Evolutionary conservation across 495 filamentous ascomycete species (phyloP).

Genomic region (Aspergillus sclerotiicarbonarius): DNA sequence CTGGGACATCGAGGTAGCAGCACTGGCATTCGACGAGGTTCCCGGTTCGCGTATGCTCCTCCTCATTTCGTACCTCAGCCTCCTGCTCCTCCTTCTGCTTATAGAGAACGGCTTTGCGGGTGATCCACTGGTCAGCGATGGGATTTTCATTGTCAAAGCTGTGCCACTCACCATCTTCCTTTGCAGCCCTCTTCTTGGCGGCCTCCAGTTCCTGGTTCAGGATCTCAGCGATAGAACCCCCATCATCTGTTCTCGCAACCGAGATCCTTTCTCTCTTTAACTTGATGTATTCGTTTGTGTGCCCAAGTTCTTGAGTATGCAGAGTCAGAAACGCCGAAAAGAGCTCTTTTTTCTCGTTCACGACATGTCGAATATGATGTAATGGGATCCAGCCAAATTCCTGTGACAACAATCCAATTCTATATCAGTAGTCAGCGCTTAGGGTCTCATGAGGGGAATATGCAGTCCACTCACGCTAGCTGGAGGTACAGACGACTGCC

Average conservation of each 20-base stretch:
- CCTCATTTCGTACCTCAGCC: constrained; percentile 39
- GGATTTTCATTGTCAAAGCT: neutral
- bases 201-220: constrained; percentile 32
- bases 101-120: constrained; percentile 6
- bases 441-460: neutral
- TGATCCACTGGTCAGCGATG: neutral
- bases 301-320: constrained; percentile 8
- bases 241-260: neutral
- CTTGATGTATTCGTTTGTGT: neutral
- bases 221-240: neutral
- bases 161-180: constrained; percentile 11
- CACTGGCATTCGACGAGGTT: constrained; percentile 62
- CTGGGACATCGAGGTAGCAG: constrained; percentile 65
- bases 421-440: neutral
- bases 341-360: constrained; percentile 14
- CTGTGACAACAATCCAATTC: constrained; percentile 5
- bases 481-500: constrained; percentile 6
- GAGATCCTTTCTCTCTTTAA: neutral
- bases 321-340: constrained; percentile 19
- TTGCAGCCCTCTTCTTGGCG: constrained; percentile 22
- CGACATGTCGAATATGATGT: constrained; percentile 12
- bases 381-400: constrained; percentile 19
- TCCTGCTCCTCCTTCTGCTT: constrained; percentile 44
- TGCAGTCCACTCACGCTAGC: constrained; percentile 12
- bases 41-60: constrained; percentile 37